Percentiles rank a stretch among this genome's conserved stretches.
phyloP scores from a whole-genome alignment of 139 green algal species.

The Micromonas pusilla region DNA sequence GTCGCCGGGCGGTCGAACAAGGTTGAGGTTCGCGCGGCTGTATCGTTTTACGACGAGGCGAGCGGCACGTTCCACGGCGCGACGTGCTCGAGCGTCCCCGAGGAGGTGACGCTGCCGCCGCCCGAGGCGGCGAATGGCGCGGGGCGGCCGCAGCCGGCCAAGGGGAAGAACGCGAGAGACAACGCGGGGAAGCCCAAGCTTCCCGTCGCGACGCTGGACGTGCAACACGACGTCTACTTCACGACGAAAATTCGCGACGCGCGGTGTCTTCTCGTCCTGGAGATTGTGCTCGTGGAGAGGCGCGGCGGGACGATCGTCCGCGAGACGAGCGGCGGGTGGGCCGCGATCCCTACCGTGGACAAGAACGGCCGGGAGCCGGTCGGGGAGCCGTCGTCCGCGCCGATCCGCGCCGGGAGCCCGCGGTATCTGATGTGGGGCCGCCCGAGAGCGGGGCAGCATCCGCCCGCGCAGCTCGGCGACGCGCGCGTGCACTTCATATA shows the following conservation, averaged over 20 bases:
- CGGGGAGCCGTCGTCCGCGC: not conserved
- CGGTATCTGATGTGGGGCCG: conserved; percentile 50
- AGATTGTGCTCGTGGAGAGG: conserved; percentile 51
- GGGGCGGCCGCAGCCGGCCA: too few relatives aligned
- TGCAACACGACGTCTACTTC: conserved; percentile 54
- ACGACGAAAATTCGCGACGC: conserved; percentile 42
- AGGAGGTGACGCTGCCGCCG: not conserved
- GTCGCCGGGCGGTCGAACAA: not conserved
- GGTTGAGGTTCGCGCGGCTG: conserved; percentile 50
- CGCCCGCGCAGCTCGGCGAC: conserved; percentile 19
- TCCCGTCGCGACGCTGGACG: conserved; percentile 39
- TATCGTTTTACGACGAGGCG: conserved; percentile 53
- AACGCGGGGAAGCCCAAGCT: too few relatives aligned
- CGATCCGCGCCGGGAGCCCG: conserved; percentile 40
- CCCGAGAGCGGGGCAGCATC: conserved; percentile 5
- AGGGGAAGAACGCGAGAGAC: too few relatives aligned
- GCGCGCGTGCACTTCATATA: conserved; percentile 37
- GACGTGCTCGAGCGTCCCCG: conserved; percentile 36
- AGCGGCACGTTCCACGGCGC: conserved; percentile 56
- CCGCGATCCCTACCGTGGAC: conserved; percentile 46
- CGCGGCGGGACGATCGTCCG: conserved; percentile 40
- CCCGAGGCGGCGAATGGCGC: not conserved
- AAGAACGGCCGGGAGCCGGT: not conserved
- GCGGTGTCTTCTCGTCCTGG: conserved; percentile 48
- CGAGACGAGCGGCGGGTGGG: conserved; percentile 54